Evolutionary conservation across 352 stramenopile species (phyloP).

Genomic region (Pythium apleroticum): DNA sequence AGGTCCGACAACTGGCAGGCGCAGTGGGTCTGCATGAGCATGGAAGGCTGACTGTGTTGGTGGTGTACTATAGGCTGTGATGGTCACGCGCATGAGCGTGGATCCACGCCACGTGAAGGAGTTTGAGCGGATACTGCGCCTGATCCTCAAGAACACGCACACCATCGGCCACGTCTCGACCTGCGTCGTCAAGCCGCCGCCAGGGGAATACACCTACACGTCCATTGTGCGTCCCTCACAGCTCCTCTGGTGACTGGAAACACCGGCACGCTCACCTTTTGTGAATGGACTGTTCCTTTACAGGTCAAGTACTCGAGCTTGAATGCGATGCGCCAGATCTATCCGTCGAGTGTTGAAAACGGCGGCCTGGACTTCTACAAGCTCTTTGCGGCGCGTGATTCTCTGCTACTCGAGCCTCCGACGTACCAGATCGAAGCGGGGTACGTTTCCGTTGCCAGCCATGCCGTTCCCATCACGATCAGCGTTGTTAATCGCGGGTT

Average conservation of each 20-base stretch:
- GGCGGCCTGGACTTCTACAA: slow-evolving; percentile 76
- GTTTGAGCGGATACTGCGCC: slow-evolving; percentile 71
- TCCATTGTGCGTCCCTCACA: slow-evolving; percentile 83
- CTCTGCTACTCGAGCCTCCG: slow-evolving; percentile 69
- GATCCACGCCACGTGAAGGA: slow-evolving; percentile 72
- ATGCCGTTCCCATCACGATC: not conserved
- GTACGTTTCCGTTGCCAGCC: slow-evolving; percentile 16
- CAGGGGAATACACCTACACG: slow-evolving; percentile 77
- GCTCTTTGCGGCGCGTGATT: slow-evolving; percentile 68
- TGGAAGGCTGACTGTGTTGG: not conserved
- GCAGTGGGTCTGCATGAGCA: too few relatives aligned
- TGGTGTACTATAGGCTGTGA: slow-evolving; percentile 46
- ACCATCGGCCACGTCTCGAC: slow-evolving; percentile 79
- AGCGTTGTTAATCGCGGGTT: not conserved
- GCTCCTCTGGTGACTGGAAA: too few relatives aligned
- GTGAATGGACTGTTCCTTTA: not conserved
- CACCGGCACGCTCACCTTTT: not conserved
- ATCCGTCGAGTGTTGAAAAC: slow-evolving; percentile 59
- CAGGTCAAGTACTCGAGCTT: slow-evolving; percentile 83
- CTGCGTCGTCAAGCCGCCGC: slow-evolving; percentile 73
- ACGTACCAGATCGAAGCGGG: slow-evolving; percentile 85
- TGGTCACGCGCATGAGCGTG: slow-evolving; percentile 83
- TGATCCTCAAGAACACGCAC: slow-evolving; percentile 84
- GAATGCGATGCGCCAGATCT: slow-evolving; percentile 73
- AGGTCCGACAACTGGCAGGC: slow-evolving; percentile 36